Evolutionary conservation across 225 moss, liverwort and hornwort species (phyloP), one percentile per base, ranked within the genome.

Genomic region (Sphagnum tenellum): DNA sequence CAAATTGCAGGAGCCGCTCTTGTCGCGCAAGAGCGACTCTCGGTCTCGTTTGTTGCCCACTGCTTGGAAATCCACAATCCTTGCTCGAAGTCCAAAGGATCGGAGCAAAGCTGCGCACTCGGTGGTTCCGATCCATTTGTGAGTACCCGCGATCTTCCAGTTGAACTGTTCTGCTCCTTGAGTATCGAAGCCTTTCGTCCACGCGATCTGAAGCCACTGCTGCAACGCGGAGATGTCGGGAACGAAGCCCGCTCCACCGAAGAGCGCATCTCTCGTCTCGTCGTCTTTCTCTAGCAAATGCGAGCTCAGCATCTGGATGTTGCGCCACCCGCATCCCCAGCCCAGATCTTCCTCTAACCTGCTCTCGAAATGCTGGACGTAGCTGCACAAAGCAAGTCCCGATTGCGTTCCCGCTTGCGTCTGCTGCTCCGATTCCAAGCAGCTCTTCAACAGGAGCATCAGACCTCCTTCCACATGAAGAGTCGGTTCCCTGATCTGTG

Each of bases 281-380:
- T 3, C 0, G 45, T 74, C 58, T 53, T 83, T 74, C 0, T 72
- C 72, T 48, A 83, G 64, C 61, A 90, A 2, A 44, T 67, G 78
- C 4, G 86, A 90, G 65, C 76, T 76, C 50, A 90, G 44, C 71
- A 90, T 90, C 70, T 90, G 89, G 67, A 90, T 90, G 67, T 90
- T 90, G 10, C 88, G 82, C 90, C 90, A 90, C 46, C 90, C 90
- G 48, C 90, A 90, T 47, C 90, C 90, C 90, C 90, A 90, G 45
- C 90, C 88, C 7, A 83, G 74, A 65, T 90, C 90, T 46, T 86
- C 77, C 47, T 77, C 76, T 1, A 62, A 46, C 62, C 75, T 62
- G 60, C 83, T 90, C 70, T 88, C 86, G 48, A 83, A 90, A 64
- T 90, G 90, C 8, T 83, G 83, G 48, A 85, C 71, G 64, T 76